phyloP scores from a whole-genome alignment of 176 grass and related monocot genomes.

The Oryza longistaminata region DNA sequence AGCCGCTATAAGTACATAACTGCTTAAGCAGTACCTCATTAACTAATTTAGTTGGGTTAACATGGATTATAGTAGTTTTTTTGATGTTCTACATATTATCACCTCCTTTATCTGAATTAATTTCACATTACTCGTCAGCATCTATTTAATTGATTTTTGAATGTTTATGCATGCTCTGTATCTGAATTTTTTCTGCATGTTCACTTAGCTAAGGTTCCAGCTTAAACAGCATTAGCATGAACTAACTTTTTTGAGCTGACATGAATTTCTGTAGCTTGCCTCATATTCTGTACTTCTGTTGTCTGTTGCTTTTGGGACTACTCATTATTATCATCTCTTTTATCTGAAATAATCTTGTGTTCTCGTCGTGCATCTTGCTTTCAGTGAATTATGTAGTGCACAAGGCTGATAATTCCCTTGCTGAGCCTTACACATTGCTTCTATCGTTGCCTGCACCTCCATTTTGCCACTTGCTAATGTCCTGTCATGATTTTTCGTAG shows the following conservation, averaged over 20 bases:
- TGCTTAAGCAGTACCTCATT: neutral
- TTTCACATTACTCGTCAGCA: neutral
- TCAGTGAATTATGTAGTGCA: neutral
- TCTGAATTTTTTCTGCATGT: neutral
- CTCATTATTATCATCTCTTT: neutral
- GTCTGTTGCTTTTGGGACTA: neutral
- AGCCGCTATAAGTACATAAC: neutral
- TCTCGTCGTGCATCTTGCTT: neutral
- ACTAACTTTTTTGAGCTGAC: neutral
- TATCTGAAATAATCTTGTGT: neutral
- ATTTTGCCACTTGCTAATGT: neutral
- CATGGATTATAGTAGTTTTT: neutral
- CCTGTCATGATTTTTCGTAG: conserved; percentile 33
- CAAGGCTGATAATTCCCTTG: neutral
- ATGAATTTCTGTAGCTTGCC: neutral
- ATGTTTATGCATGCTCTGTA: neutral
- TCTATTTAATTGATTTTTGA: neutral
- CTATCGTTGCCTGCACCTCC: neutral
- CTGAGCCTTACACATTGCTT: neutral
- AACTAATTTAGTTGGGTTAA: neutral
- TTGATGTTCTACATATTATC: neutral
- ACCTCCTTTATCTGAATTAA: neutral
- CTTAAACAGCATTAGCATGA: neutral
- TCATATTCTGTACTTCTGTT: neutral
- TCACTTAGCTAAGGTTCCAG: neutral